A percentile compares a stretch with the other conserved stretches of the same genome.
Evolutionary conservation across 257 asterid genomes (phyloP).

Genomic region (Ilex aquifolium): DNA sequence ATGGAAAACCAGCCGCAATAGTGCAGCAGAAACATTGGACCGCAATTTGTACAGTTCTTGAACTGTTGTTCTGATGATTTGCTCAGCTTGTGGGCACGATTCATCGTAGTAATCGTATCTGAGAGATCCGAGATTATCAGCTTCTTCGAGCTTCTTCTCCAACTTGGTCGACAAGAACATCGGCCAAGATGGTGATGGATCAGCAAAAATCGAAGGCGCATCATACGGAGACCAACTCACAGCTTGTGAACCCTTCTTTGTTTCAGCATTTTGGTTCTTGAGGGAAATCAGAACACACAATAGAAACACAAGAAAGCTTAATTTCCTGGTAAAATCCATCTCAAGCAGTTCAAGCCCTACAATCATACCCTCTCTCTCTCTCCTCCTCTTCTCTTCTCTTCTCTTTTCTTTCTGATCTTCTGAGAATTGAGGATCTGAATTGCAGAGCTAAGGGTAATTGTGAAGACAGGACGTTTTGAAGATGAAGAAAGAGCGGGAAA

Average conservation of each 20-base stretch:
- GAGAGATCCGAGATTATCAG: slow-evolving; percentile 15
- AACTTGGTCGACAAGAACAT: background rate
- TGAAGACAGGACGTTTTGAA: background rate
- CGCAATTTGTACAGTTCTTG: slow-evolving; percentile 24
- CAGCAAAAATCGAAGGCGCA: slow-evolving; percentile 10
- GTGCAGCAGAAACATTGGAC: slow-evolving; percentile 42
- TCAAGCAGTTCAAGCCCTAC: background rate
- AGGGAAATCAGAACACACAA: slow-evolving; percentile 43
- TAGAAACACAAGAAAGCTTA: slow-evolving; percentile 39
- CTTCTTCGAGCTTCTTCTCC: slow-evolving; percentile 3
- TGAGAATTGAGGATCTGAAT: background rate
- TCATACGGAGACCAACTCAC: slow-evolving; percentile 7
- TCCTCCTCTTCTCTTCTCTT: background rate
- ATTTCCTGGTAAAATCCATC: slow-evolving; percentile 44
- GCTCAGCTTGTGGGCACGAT: slow-evolving; percentile 54
- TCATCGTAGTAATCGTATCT: slow-evolving; percentile 49
- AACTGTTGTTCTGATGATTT: slow-evolving; percentile 34
- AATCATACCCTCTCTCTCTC: background rate
- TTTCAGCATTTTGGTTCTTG: slow-evolving; percentile 38
- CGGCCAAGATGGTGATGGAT: slow-evolving; percentile 3
- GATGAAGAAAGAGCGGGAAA: slow-evolving; percentile 29
- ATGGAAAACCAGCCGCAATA: slow-evolving; percentile 56
- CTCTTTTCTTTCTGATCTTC: too few relatives aligned
- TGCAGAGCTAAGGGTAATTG: too few relatives aligned
- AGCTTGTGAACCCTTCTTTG: slow-evolving; percentile 12